These are phyloP conservation scores for Lodderomyces parapsilosis DNA, from an alignment of 1,139 yeast species.

Conservation along the genomic window DNA sequence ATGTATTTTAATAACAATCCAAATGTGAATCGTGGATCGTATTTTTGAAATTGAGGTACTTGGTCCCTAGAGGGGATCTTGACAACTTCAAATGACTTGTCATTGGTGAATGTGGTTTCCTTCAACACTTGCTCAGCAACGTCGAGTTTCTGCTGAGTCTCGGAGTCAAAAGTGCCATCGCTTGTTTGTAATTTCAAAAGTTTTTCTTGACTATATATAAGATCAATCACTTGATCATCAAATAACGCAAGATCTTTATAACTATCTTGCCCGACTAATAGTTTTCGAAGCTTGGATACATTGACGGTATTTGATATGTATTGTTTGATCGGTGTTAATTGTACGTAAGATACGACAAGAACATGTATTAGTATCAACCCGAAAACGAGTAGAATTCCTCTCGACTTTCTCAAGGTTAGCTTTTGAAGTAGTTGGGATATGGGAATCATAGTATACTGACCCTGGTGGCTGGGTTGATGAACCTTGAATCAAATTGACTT, in stretches of 20 bases:
- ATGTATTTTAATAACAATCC: constrained; percentile 25
- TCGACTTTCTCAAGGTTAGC: constrained; percentile 17
- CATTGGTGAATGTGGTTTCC: background rate
- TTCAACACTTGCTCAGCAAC: background rate
- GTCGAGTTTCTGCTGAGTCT: background rate
- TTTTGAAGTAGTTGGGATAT: background rate
- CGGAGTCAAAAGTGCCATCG: background rate
- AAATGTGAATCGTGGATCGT: constrained; percentile 37
- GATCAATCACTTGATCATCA: constrained; percentile 3
- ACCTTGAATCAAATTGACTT: no score
- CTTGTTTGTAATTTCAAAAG: background rate
- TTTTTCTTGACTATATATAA: background rate
- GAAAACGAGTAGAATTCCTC: constrained; percentile 18
- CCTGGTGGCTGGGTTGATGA: no score
- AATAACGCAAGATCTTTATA: constrained; percentile 3
- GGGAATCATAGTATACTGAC: background rate
- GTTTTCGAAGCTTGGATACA: constrained; percentile 5
- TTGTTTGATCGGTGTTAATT: constrained; percentile 7
- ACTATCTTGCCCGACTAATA: constrained; percentile 3
- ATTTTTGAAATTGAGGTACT: constrained; percentile 17
- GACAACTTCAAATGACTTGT: constrained; percentile 4
- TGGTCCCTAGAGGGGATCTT: constrained; percentile 7
- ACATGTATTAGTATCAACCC: constrained; percentile 19
- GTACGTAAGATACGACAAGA: constrained; percentile 16
- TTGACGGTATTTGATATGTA: constrained; percentile 9